These are phyloP conservation scores for Dioscorea dumetorum DNA, from an alignment of 106 monocot species.

Conservation along the genomic window DNA sequence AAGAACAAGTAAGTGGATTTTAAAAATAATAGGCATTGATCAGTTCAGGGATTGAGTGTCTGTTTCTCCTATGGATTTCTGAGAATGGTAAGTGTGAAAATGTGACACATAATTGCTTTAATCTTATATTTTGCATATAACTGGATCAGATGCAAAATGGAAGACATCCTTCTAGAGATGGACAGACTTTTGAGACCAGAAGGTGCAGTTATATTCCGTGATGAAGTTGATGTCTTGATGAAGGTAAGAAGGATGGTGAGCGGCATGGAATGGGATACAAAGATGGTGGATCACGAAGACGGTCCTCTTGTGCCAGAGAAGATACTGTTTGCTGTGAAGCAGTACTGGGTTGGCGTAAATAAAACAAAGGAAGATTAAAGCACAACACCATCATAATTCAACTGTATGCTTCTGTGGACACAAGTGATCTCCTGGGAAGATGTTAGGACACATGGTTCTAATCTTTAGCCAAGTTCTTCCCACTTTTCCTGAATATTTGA, in stretches of 20 bases:
- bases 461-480: no score
- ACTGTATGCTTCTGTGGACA: no score
- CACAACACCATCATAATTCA: neutral
- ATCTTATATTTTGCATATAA: neutral
- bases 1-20: slow-evolving; percentile 18
- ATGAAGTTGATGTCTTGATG: slow-evolving; percentile 31
- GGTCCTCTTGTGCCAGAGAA: slow-evolving; percentile 36
- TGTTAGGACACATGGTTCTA: no score
- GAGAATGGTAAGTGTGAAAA: no score
- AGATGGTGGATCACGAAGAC: slow-evolving; percentile 37
- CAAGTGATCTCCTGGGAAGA: no score
- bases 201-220: slow-evolving; percentile 40
- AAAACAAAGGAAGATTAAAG: slow-evolving; percentile 1
- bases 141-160: slow-evolving; percentile 33
- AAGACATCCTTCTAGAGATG: slow-evolving; percentile 48
- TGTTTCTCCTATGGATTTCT: no score
- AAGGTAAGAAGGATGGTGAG: slow-evolving; percentile 21
- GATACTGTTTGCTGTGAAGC: slow-evolving; percentile 29
- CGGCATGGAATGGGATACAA: slow-evolving; percentile 37
- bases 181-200: slow-evolving; percentile 40
- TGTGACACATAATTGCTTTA: no score
- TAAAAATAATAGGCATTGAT: no score
- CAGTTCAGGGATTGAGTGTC: no score
- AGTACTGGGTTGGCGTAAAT: slow-evolving; percentile 37
- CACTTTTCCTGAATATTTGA: no score